Base-by-base conservation (phyloP, 257 asterid species). In the Lithospermum erythrorhizon region DNA sequence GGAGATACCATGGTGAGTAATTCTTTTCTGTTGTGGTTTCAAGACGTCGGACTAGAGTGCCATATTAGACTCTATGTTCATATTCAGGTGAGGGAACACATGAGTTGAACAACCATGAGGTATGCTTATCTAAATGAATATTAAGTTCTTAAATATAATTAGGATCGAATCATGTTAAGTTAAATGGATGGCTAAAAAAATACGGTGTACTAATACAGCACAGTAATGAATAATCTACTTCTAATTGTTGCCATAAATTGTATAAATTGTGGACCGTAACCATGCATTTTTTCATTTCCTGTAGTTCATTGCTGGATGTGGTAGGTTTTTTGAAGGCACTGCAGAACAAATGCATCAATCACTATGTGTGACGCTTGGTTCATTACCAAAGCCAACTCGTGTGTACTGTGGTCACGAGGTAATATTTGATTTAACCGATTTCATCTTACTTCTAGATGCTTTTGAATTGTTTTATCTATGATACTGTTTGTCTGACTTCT, bases 391-490 rank as follows among this genome's bases (percentile, higher is more conserved):
- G 78, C 95, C 86, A 61, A 90, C 98, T 67, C 81, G 66, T 71
- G 95, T 90, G 17, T 90, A 73, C 69, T 87, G 98, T 72, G 98
- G 95, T 65, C 96, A 90, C 54, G 98, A 90, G 96, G 98, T 90
- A 79, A 76, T 55, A 27, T 67, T 17, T 32, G 1, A 41, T 41
- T 14, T 11, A 37, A 11, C 48, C 18, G 18, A 17, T 41, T 41
- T 13, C 18, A 41, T 41, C 18, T 41, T 14, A 41, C 49, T 41
- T 45, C 6, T 53, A 32, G 13, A 21, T 58, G 16, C 3, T 22
- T 45, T 22, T 62, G 5, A 37, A 5, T 13, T 16, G 6, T 9
- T 47, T 21, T 16, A 53, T 51, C 9, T 15, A 23, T 17, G 30
- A 9, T 63, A 22, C 0, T 41, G 13, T 37, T n/a, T 24, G 52